Base-by-base conservation (phyloP, 805 yeast species). In the Maudiozyma serrabonitensis region DNA sequence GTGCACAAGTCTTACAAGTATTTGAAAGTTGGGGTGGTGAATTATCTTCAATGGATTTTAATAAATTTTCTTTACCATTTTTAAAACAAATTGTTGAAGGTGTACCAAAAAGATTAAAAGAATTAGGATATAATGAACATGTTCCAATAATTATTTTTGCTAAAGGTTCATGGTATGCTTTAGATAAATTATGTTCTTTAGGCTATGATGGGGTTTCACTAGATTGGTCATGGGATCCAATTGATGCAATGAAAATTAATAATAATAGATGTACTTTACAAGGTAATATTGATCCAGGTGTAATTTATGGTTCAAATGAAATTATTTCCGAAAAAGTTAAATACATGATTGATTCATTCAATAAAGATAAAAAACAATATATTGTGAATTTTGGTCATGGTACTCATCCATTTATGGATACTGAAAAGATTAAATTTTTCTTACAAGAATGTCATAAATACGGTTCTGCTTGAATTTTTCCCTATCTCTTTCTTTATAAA, bases 11-110 rank as follows among this genome's bases (percentile, higher is more conserved):
- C 82, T 75, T 93, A 52, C 99, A 93, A 69, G 89, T 93, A 35
- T 93, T 93, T 63, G 99, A 93, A 64, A 85, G 95, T 37, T 90
- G 96, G 95, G 99, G 96, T 50, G 96, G 98, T 46, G 98, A 93
- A 69, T 75, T 93, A 50, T 93, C 95, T 1, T 95, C 96, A 12
- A 72, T 72, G 47, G 99, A 93, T 61, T 93, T 91, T 69, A 75
- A 76, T 54, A 90, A 86, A 66, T 93, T 89, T 67, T 83, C 95
- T 4, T 76, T 91, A 60, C 98, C 98, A 3, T 93, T 87, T 64
- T 72, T 93, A 60, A 77, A 75, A 55, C 87, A 87, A 63, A 90
- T 91, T 50, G 78, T 87, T 26, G 69, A 72, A 18, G 76, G 76
- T 56, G 75, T 91, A 43, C 95, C 91, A 19, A 51, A 60, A 11